phyloP scores from a whole-genome alignment of 345 rosid species.

The Aegle marmelos region DNA sequence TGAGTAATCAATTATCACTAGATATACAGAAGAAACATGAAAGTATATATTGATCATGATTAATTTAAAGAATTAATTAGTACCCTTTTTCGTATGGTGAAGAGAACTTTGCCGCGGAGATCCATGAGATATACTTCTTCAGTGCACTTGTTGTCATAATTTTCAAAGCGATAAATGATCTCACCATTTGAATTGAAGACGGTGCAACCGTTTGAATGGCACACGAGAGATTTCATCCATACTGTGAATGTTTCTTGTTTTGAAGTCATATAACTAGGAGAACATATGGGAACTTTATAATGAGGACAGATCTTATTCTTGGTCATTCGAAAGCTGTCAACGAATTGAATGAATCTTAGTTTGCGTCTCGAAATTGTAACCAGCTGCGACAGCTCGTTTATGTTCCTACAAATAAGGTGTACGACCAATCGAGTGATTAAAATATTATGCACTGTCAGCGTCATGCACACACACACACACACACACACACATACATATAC shows the following conservation, averaged over 20 bases:
- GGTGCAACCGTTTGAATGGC: constrained; percentile 47
- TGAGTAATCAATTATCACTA: background rate
- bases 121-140: constrained; percentile 44
- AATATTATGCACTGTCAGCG: background rate
- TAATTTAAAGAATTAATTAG: background rate
- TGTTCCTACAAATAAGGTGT: background rate
- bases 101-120: constrained; percentile 39
- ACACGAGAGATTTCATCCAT: constrained; percentile 51
- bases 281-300: background rate
- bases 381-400: background rate
- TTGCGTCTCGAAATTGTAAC: background rate
- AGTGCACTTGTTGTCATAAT: constrained; percentile 38
- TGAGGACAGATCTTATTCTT: constrained; percentile 27
- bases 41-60: background rate
- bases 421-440: background rate
- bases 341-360: background rate
- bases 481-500: too few relatives aligned
- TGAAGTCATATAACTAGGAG: constrained; percentile 15
- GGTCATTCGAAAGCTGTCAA: constrained; percentile 18
- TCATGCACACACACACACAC: background rate
- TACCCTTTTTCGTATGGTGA: constrained; percentile 39
- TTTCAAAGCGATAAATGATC: constrained; percentile 41
- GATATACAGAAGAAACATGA: background rate
- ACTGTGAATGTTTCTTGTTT: constrained; percentile 35
- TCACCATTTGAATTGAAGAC: constrained; percentile 38